Evolutionary conservation across 1,139 yeast genomes (phyloP), one percentile per base, ranked within the genome.

Genomic region (Pichia sp.): DNA sequence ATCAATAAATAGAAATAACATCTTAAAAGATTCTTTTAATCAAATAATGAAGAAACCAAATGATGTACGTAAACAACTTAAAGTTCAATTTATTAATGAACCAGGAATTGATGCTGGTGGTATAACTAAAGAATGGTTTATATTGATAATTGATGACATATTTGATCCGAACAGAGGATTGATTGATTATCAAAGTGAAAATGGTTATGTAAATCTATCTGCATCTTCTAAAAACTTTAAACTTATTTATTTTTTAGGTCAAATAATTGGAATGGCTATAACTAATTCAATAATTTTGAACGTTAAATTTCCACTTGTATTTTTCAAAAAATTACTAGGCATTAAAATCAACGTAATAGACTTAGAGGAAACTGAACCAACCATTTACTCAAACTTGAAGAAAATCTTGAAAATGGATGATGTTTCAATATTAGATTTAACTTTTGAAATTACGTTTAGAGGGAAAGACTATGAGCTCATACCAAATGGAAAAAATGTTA

Each of bases 31-130:
- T 59, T 85, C 96, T 1, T 62, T 91, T 28, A 64, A 69, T n/a
- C 69, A 77, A 43, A 77, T 89, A 30, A 74, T 75, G 42, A 56
- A 62, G 10, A 75, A 79, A 52, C 75, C 72, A 35, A 61, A 62
- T 11, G 86, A 84, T 52, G 66, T 89, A 46, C 79, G 82, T 54
- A 89, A 88, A 56, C 74, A 86, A 3, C 62, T 89, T 23, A 70
- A 77, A 48, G 82, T 91, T 11, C 89, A 84, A 52, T 91, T 91
- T 59, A 61, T 81, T 4, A 79, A 79, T 41, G 97, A 91, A 55
- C 93, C 91, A 0, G 97, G 97, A 0, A 72, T 89, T 19, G 98
- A 91, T 64, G 96, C 88, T 0, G 98, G 97, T 1, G 98, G 98
- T 0, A 67, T 89, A 46, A 76, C 80, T 50, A 89, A 88, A 56